These are phyloP conservation scores for Silene uniflora DNA, from an alignment of 148 eudicot genomes.

Conservation along the genomic window DNA sequence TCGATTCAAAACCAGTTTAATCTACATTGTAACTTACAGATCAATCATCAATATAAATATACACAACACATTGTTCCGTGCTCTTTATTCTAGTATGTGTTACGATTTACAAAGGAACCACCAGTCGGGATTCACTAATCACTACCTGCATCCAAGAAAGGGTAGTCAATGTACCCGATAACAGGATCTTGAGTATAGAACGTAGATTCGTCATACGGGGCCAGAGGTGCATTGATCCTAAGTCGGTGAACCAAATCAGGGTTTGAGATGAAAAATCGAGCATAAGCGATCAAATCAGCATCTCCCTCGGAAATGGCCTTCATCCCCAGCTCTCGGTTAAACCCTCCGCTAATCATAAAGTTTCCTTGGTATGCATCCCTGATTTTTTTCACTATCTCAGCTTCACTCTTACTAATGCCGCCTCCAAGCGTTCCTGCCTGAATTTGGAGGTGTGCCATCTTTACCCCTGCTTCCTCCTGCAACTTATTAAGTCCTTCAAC, in stretches of 20 bases:
- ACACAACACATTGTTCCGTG: too few relatives aligned
- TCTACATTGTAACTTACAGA: constrained; percentile 7
- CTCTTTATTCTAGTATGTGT: not conserved
- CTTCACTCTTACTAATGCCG: constrained; percentile 48
- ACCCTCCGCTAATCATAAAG: constrained; percentile 69
- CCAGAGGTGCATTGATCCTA: constrained; percentile 57
- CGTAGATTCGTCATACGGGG: constrained; percentile 44
- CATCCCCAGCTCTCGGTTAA: constrained; percentile 47
- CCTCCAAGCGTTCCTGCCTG: constrained; percentile 59
- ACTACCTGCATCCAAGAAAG: constrained; percentile 36
- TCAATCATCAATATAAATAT: constrained; percentile 8
- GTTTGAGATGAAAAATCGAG: constrained; percentile 64
- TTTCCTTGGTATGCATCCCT: constrained; percentile 60
- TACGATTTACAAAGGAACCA: not conserved
- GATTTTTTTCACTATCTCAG: constrained; percentile 40
- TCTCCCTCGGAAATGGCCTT: constrained; percentile 60
- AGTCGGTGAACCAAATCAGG: constrained; percentile 77
- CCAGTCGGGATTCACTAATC: constrained; percentile 16
- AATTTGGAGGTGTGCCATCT: constrained; percentile 53
- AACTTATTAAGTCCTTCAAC: constrained; percentile 52
- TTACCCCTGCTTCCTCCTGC: constrained; percentile 36
- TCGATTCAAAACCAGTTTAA: constrained; percentile 7
- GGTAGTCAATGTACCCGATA: constrained; percentile 71
- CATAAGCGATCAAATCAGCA: constrained; percentile 74
- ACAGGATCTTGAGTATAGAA: constrained; percentile 75